Evolutionary conservation across 1,284 basidiomycete genomes (phyloP), one percentile per base, ranked within the genome.

Genomic region (Trichosporon coremiiforme): DNA sequence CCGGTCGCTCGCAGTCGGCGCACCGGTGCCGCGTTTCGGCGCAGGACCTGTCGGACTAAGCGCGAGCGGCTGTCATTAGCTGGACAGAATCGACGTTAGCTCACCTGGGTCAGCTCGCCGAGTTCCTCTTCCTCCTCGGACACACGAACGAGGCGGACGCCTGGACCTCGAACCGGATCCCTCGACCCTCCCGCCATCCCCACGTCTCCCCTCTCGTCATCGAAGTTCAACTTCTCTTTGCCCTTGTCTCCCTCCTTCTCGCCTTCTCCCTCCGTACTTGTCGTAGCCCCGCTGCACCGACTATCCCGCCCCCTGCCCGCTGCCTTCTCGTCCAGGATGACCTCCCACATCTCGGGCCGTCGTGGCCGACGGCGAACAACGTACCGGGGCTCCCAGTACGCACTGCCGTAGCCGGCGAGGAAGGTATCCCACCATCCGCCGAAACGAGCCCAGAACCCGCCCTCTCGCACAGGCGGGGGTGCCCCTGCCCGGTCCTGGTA

Each of bases 351-450:
- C 31, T 57, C 57, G 13, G 71, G 70, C 29, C 17, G 35, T 20
- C 57, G 29, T 8, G 29, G 31, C 8, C 31, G 17, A 5, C 57
- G 31, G 29, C 57, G 57, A 15, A 62, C 38, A 9, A 67, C 36
- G 6, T 67, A 62, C 57, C 17, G 29, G 15, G 57, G 29, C 17
- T 35, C 57, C 57, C 57, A 62, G 57, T 25, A 62, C 33, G 20
- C 57, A 13, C 20, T 53, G 2, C 53, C 25, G n/a, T 25, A 31
- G 8, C 50, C 63, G 7, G 35, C 17, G 13, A 68, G 70, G 17
- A 75, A n/a, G 31, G 72, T 68, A 4, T 72, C 73, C 70, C 70
- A 73, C 66, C 73, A 69, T 4, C 73, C 75, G 12, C 74, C 76
- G 22, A 69, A 70, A 8, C 65, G 57, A 12, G 50, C 15, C 76